Evolutionary conservation across 768 basidiomycete genomes (phyloP).

Genomic region (Amanita inopinata): DNA sequence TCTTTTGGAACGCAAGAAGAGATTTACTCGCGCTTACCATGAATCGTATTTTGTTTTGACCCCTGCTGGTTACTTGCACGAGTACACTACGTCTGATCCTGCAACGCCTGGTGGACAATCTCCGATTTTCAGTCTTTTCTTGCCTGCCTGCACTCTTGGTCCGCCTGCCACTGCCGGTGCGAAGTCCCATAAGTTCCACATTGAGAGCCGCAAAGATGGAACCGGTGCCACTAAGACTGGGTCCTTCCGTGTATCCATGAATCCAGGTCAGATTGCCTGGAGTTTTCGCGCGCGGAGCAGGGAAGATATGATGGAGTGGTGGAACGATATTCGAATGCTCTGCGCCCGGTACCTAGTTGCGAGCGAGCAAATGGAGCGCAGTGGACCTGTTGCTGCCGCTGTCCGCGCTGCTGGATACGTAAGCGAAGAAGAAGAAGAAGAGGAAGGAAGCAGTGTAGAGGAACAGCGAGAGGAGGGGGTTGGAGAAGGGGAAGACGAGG

Average conservation of each 20-base stretch:
- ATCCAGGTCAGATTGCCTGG: conserved; percentile 46
- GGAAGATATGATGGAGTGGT: conserved; percentile 99
- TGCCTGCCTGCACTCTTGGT: conserved; percentile 92
- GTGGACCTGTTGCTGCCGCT: conserved; percentile 87
- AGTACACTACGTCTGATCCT: conserved; percentile 75
- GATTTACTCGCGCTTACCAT: conserved; percentile 78
- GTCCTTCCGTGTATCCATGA: conserved; percentile 32
- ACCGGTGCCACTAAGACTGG: conserved; percentile 55
- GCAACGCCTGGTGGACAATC: conserved; percentile 32
- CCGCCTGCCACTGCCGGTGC: conserved; percentile 67
- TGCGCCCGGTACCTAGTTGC: conserved; percentile 92
- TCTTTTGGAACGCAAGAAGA: conserved; percentile 88
- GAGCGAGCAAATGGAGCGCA: conserved; percentile 85
- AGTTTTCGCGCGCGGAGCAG: conserved; percentile 82
- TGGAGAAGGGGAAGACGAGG: conserved; percentile 34
- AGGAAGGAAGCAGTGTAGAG: conserved; percentile 23
- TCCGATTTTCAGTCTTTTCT: conserved; percentile 82
- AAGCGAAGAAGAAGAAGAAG: conserved; percentile 44
- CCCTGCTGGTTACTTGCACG: conserved; percentile 93
- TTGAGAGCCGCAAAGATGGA: conserved; percentile 85
- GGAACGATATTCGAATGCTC: conserved; percentile 94
- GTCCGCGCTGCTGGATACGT: conserved; percentile 83
- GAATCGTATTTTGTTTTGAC: conserved; percentile 92
- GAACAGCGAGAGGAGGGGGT: conserved; percentile 38
- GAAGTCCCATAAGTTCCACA: conserved; percentile 91